Conservation (phyloP, 73 alveolate species). For the Paraurostyla sp. region DNA sequence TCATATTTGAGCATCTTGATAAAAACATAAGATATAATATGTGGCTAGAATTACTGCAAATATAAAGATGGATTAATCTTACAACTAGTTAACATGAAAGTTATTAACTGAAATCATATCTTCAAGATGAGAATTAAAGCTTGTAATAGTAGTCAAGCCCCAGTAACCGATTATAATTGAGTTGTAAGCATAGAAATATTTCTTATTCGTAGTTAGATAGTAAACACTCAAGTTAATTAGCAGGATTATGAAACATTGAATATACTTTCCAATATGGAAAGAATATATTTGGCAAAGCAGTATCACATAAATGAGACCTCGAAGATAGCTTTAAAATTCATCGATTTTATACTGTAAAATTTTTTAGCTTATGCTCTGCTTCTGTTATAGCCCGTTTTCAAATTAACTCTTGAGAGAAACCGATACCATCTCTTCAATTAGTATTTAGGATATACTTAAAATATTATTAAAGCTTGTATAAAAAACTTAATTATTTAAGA, state of each 20-base stretch:
- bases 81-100: not conserved
- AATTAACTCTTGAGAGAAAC: no score
- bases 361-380: not conserved
- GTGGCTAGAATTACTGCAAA: not conserved
- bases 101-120: not conserved
- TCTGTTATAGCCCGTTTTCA: no score
- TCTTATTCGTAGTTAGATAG: not conserved
- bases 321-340: not conserved
- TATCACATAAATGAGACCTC: not conserved
- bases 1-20: slow-evolving; percentile 29
- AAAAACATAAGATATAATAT: not conserved
- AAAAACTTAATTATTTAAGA: no score
- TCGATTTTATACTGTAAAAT: not conserved
- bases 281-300: not conserved
- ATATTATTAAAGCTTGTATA: no score
- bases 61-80: not conserved
- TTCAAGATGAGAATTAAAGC: not conserved
- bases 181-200: not conserved
- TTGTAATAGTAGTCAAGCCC: not conserved
- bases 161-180: no score
- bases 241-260: not conserved
- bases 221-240: not conserved
- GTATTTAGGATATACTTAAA: no score
- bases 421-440: no score
- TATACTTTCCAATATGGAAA: not conserved